These are phyloP conservation scores for Orbilia quercus DNA, from an alignment of 2,329 filamentous ascomycete genomes.

Conservation along the genomic window DNA sequence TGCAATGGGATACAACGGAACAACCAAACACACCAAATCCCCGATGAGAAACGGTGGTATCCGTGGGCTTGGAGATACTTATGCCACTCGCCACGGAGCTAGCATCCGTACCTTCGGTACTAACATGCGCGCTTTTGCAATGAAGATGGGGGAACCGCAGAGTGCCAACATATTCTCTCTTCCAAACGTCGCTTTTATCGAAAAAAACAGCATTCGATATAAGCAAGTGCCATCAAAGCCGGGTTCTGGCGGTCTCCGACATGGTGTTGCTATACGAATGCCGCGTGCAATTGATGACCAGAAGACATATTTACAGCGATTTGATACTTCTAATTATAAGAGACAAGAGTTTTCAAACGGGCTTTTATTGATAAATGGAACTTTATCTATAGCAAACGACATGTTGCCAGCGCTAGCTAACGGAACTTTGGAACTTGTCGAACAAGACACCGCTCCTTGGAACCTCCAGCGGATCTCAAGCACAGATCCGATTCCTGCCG, in stretches of 20 bases:
- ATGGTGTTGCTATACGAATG: constrained; percentile 30
- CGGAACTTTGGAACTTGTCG: constrained; percentile 4
- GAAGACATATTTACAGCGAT: constrained; percentile 16
- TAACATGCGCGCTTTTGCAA: constrained; percentile 56
- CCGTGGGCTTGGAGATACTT: constrained; percentile 18
- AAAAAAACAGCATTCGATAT: constrained; percentile 29
- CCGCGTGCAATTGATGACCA: constrained; percentile 8
- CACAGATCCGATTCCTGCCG: constrained; percentile 58
- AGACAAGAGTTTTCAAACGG: constrained; percentile 3
- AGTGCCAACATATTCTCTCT: not conserved
- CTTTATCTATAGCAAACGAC: not conserved
- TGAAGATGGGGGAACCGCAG: constrained; percentile 26
- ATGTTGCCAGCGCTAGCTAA: not conserved
- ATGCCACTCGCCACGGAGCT: constrained; percentile 14
- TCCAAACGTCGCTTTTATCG: constrained; percentile 9
- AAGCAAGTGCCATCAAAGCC: constrained; percentile 20
- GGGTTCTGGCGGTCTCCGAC: not conserved
- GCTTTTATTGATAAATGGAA: not conserved
- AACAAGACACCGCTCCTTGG: constrained; percentile 58
- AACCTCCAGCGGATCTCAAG: constrained; percentile 61
- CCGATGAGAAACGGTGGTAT: constrained; percentile 32
- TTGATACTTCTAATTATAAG: constrained; percentile 40
- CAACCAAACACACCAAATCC: constrained; percentile 63
- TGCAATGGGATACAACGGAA: constrained; percentile 57
- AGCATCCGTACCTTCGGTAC: constrained; percentile 37